These are phyloP conservation scores for Elsinoe perseae DNA, from an alignment of 2,329 filamentous ascomycete genomes.

Conservation along the genomic window DNA sequence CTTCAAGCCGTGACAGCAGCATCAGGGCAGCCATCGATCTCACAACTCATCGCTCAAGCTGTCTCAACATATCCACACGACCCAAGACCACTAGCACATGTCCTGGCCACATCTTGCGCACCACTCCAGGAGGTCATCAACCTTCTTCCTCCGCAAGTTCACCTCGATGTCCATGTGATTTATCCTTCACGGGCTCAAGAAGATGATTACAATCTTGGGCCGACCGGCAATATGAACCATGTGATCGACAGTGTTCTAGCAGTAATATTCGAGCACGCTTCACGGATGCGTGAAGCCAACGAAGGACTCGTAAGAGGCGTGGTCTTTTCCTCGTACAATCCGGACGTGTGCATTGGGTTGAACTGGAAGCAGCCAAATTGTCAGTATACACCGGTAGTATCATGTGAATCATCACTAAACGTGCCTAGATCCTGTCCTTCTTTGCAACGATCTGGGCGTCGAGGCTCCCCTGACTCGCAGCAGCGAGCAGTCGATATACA, in stretches of 20 bases:
- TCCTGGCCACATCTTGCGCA: slow-evolving; percentile 54
- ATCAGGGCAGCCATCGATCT: slow-evolving; percentile 25
- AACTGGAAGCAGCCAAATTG: slow-evolving; percentile 99
- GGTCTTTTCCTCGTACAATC: slow-evolving; percentile 89
- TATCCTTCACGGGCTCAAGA: slow-evolving; percentile 76
- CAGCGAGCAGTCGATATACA: slow-evolving; percentile 23
- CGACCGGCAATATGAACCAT: slow-evolving; percentile 72
- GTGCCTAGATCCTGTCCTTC: slow-evolving; percentile 67
- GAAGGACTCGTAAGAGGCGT: slow-evolving; percentile 74
- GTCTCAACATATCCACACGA: slow-evolving; percentile 22
- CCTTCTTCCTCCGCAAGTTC: slow-evolving; percentile 67
- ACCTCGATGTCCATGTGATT: slow-evolving; percentile 85
- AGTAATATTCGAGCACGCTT: slow-evolving; percentile 85
- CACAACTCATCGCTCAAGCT: slow-evolving; percentile 8
- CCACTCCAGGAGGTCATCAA: slow-evolving; percentile 69
- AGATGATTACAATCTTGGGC: slow-evolving; percentile 58
- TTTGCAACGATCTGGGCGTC: slow-evolving; percentile 74
- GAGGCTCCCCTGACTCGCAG: slow-evolving; percentile 4
- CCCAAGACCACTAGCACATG: slow-evolving; percentile 17
- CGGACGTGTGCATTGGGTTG: slow-evolving; percentile 80
- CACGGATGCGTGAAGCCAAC: slow-evolving; percentile 55
- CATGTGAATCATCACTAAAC: slow-evolving; percentile 17
- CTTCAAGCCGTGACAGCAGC: slow-evolving; percentile 47
- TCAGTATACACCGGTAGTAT: slow-evolving; percentile 33
- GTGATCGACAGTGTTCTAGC: slow-evolving; percentile 78